Evolutionary conservation across 352 stramenopile genomes (phyloP), one percentile per base, ranked within the genome.

Genomic region (Globisporangium cylindrosporum): DNA sequence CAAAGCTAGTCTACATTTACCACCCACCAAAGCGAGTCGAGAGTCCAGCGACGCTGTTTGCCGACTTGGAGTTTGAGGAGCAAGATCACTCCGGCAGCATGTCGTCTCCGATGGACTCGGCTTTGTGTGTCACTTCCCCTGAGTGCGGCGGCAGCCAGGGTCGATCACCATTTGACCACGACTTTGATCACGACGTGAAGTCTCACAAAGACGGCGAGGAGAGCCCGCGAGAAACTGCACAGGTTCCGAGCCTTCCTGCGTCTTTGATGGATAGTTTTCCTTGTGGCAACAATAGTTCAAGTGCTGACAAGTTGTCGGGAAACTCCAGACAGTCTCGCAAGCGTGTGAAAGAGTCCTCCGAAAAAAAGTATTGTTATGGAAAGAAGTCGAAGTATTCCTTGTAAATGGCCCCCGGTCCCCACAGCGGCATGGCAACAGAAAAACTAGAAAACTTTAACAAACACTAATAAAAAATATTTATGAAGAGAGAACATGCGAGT

Each of bases 1-100:
- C 84, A 7, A 91, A 92, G 72, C 74, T 93, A 74, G 84, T 93
- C 32, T 82, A 88, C 68, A 75, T 78, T 59, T 93, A 91, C 64
- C 79, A 93, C 63, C 84, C 86, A 56, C 70, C 73, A 29, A 84
- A 79, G 74, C 51, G 68, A 56, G 76, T 84, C 29, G 82, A 91
- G 65, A 90, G 81, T 67, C 81, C 81, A 22, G 69, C 74, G 25
- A 27, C 54, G 27, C 70, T 76, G 43, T 81, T 82, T 32, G 66
- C 75, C 15, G 78, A 84, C 29, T 55, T 79, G 55, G 76, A 84
- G 64, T 71, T 77, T 46, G 75, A 77, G n/a, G 76, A 81, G 69
- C 79, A 76, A 66, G 73, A 83, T 67, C 78, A 78, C 29, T 67
- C 66, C 6, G 64, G 54, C 15, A 73, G 73, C 59, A 75, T 83